Base-by-base conservation (phyloP, 1,284 basidiomycete species). In the Bondarzewia mesenterica region DNA sequence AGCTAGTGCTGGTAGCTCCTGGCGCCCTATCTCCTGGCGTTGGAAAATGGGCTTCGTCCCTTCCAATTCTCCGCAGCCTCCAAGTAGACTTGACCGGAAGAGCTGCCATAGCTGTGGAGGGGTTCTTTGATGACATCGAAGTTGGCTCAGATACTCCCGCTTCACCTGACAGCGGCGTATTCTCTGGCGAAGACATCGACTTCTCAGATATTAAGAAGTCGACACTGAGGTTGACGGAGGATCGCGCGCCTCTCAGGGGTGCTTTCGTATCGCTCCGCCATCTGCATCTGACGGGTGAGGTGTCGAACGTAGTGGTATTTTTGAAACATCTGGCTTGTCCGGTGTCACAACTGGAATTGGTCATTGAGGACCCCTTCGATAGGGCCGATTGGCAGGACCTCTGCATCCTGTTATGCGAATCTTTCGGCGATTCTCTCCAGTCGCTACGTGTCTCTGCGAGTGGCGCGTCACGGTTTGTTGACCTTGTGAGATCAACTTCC, bases 341-440 rank as follows among this genome's bases (percentile, higher is more conserved):
- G 27, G 64, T 89, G 55, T 66, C 70, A 21, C 72, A 75, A 45
- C 71, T 89, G 51, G 85, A 88, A 47, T 73, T 89, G 37, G 69
- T 80, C 57, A 80, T 89, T 53, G 85, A 88, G 54, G 85, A 88
- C 57, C 83, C 85, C 14, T 82, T 84, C 12, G 75, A 80, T 55
- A 73, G 72, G 51, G 73, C 74, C 12, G 84, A 86, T 58, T 89
- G 85, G 85, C 77, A 77, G 54, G 77, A 85, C 52, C 68, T 88
- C 18, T 83, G 76, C 42, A 63, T 64, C 37, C 61, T 82, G 57
- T 70, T 89, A 44, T 78, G 72, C 54, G 78, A 83, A 52, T 69
- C 73, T 54, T 85, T 85, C 56, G 71, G 73, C 20, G 60, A 69
- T 46, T 75, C 78, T 7, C 67, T 89, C 44, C 74, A 77, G 58